Evolutionary conservation across 2,329 filamentous ascomycete species (phyloP), one percentile per base, ranked within the genome.

Genomic region (Metarhizium rileyi): DNA sequence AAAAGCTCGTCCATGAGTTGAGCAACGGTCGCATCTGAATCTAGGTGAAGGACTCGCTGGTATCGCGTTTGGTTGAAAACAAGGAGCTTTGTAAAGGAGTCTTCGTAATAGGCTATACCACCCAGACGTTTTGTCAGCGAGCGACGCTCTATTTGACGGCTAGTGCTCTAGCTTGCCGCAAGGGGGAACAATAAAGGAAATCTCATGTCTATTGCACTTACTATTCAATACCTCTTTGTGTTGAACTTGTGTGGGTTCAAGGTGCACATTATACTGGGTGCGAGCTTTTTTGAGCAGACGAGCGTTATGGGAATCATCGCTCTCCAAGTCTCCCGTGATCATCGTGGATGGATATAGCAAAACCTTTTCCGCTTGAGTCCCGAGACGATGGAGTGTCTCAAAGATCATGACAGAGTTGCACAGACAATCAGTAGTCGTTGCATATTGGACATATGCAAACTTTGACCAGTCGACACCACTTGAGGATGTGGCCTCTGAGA

Each of bases 1-100:
- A 89, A 89, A 0, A 88, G 72, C 49, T 87, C 83, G 56, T 89
- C 85, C 72, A 88, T 76, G 22, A 72, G 66, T 52, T 81, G 70
- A 4, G 85, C 71, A 3, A 88, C 66, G 1, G 77, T 77, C 22
- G 78, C 71, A 58, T 88, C 84, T 8, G 81, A 83, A 61, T 87
- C 72, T 1, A 74, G 62, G 44, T 81, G 78, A 7, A 70, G 55
- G 1, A 75, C 69, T 0, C 65, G 61, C 0, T 52, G 50, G 36
- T 86, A 87, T 49, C 81, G 71, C 0, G 77, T 78, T 47, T 85
- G 78, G 51, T 82, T 82, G 60, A 86, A 87, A 2, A 82, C 80
- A 20, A 84, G 72, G 30, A 86, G 74, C 61, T 88, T 87, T 22
- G 81, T 83, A 57, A 80, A 81, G 2, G 77, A 81, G 33, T 78